These are phyloP conservation scores for Aspergillus chevalieri DNA, from an alignment of 2,329 filamentous ascomycete genomes.

Conservation along the genomic window DNA sequence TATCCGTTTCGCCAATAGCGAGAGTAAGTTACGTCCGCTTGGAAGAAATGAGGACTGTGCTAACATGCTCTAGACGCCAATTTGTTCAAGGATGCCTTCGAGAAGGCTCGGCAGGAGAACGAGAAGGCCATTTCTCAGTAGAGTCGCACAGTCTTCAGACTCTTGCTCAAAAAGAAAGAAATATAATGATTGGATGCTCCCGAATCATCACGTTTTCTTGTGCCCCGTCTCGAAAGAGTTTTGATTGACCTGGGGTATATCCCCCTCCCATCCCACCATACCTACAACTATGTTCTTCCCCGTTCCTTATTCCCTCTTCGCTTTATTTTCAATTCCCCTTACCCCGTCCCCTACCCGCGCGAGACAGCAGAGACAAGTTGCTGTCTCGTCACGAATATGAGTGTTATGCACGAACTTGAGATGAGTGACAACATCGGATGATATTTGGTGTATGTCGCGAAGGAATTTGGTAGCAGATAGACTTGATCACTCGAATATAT, in stretches of 20 bases:
- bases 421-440: slow-evolving; percentile 3
- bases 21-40: slow-evolving; percentile 60
- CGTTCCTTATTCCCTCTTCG: slow-evolving; percentile 7
- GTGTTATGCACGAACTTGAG: slow-evolving; percentile 16
- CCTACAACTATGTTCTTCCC: slow-evolving; percentile 3
- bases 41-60: neutral
- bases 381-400: slow-evolving; percentile 11
- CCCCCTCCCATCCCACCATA: slow-evolving; percentile 6
- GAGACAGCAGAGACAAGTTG: slow-evolving; percentile 25
- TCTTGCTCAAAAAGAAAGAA: no score
- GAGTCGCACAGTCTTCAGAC: slow-evolving; percentile 4
- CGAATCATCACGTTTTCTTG: no score
- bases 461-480: slow-evolving; percentile 29
- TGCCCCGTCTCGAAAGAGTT: slow-evolving; percentile 56
- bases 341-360: slow-evolving; percentile 13
- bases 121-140: slow-evolving; percentile 68
- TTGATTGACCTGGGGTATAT: neutral
- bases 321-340: slow-evolving; percentile 5
- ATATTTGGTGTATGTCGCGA: slow-evolving; percentile 14
- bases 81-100: slow-evolving; percentile 93
- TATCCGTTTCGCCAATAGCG: slow-evolving; percentile 94
- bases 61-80: slow-evolving; percentile 67
- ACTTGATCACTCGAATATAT: slow-evolving; percentile 28
- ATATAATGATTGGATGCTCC: no score
- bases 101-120: slow-evolving; percentile 95